Conservation (phyloP, 495 filamentous ascomycete species). For the Parmelia sp. region DNA sequence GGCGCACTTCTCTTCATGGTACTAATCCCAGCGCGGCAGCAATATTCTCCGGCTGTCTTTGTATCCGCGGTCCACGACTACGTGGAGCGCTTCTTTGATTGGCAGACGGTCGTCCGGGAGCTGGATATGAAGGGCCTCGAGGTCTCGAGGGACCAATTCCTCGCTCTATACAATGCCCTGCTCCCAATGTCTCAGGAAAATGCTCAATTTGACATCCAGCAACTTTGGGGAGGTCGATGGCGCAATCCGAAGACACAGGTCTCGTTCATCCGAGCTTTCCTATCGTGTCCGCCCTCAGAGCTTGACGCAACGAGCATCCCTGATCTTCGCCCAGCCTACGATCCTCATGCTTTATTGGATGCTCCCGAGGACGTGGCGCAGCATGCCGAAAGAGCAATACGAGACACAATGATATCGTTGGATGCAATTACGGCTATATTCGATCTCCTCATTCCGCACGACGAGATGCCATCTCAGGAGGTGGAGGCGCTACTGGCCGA, state of each 20-base stretch:
- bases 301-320: constrained; percentile 79
- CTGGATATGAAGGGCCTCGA: constrained; percentile 77
- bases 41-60: constrained; percentile 68
- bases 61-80: constrained; percentile 55
- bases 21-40: constrained; percentile 55
- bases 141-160: constrained; percentile 71
- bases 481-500: constrained; percentile 44
- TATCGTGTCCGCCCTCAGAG: constrained; percentile 60
- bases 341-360: constrained; percentile 65
- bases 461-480: constrained; percentile 35
- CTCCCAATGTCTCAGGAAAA: constrained; percentile 60
- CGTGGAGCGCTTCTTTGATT: constrained; percentile 58
- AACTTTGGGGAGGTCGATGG: constrained; percentile 89
- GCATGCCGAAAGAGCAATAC: constrained; percentile 66
- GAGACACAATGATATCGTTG: constrained; percentile 80
- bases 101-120: constrained; percentile 70
- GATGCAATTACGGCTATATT: constrained; percentile 79
- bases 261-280: constrained; percentile 79
- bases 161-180: constrained; percentile 69
- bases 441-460: constrained; percentile 48
- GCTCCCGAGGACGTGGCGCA: constrained; percentile 63
- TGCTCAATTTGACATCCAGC: constrained; percentile 63
- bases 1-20: constrained; percentile 78
- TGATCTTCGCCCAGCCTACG: constrained; percentile 69
- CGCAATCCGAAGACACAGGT: constrained; percentile 77